Evolutionary conservation across 345 rosid genomes (phyloP).

Genomic region (Melaleuca quinquenervia): DNA sequence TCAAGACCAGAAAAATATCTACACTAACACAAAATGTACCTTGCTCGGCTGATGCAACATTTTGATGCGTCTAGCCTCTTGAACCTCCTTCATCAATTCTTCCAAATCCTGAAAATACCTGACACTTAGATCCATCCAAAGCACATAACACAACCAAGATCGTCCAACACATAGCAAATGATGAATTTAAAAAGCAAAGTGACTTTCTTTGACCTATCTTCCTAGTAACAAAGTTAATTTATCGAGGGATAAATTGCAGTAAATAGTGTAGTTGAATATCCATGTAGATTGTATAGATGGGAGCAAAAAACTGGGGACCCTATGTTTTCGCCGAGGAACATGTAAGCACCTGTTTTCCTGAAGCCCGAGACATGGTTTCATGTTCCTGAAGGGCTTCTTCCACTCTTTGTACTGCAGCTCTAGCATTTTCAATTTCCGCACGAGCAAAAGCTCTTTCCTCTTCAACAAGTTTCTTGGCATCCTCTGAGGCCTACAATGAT

Average conservation of each 20-base stretch:
- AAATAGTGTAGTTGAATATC: background rate
- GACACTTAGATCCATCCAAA: background rate
- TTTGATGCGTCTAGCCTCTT: constrained; percentile 96
- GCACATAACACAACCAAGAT: background rate
- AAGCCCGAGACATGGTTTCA: constrained; percentile 63
- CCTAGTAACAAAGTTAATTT: background rate
- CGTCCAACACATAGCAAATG: background rate
- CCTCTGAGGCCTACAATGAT: constrained; percentile 72
- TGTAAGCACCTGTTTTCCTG: constrained; percentile 47
- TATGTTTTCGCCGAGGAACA: background rate
- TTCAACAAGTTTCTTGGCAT: constrained; percentile 91
- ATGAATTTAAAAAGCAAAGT: background rate
- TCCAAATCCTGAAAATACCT: constrained; percentile 55
- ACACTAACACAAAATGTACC: constrained; percentile 29
- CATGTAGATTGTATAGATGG: background rate
- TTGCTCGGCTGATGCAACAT: constrained; percentile 99
- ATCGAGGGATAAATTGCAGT: background rate
- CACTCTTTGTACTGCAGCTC: constrained; percentile 94
- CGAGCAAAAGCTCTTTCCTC: constrained; percentile 97
- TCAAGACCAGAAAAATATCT: constrained; percentile 1
- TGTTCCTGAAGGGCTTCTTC: constrained; percentile 91
- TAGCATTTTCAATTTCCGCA: constrained; percentile 93
- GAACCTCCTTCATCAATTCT: constrained; percentile 95
- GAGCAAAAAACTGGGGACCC: background rate
- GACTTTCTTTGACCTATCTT: background rate